Evolutionary conservation across 768 basidiomycete species (phyloP), one percentile per base, ranked within the genome.

Genomic region (Pholiota microspora): DNA sequence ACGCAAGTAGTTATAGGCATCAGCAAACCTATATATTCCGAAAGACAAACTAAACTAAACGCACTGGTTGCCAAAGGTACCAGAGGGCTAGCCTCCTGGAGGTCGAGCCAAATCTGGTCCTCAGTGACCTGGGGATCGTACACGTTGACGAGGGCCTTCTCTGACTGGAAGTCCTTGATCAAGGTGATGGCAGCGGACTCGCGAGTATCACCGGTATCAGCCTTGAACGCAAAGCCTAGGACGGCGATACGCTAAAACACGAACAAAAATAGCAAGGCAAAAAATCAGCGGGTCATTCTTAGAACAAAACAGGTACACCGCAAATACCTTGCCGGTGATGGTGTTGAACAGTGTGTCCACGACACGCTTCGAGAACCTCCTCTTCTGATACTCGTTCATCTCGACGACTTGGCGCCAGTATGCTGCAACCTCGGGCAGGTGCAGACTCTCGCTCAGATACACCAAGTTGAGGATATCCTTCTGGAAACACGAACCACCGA

Each of bases 401-500:
- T 92, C 87, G 23, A 98, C 95, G 31, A 99, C 95, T 69, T 95
- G 90, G 49, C 83, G 82, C 97, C 97, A 99, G 79, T 99, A 99
- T 15, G 87, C 89, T 27, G 96, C 97, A 24, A 99, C 95, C 71
- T 98, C 94, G 34, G 95, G 94, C 51, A 99, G 81, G 73, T 98
- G 94, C 52, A 93, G 74, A 59, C 89, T 93, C 75, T 98, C 95
- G 67, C 86, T 89, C 40, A 99, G 85, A 77, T 99, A 99, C 42
- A 98, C 97, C 58, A 99, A 80, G 78, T 99, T 99, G 66, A 99
- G 85, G 72, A 98, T 98, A 68, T 99, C 96, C 73, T 99, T 98
- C 76, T 98, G 96, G 91, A 99, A 99, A 77, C 96, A 99, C 10
- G 89, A 92, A 32, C 97, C 97, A 57, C 97, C 96, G 64, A 99